Base-by-base conservation (phyloP, 805 yeast genomes). In the Teunomyces panamensis region DNA sequence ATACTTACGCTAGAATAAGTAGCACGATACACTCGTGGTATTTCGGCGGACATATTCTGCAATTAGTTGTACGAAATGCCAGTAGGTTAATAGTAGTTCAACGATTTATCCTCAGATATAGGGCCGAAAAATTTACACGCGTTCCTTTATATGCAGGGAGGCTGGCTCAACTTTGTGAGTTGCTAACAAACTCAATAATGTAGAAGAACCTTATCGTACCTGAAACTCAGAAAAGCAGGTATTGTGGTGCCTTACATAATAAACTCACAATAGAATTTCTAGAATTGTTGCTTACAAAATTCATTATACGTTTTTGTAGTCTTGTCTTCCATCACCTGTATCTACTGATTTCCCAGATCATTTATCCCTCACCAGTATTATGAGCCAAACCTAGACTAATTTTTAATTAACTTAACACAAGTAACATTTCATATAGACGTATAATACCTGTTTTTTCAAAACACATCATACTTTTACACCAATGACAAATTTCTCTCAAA, bases 1-100 rank as follows among this genome's bases (percentile, higher is more conserved):
- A 30, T 49, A 71, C 77, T 53, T 68, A 73, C 77, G 55, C 64
- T 70, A 43, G 76, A 71, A 54, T 73, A 73, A 11, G 77, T 73
- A 51, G 78, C 77, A 46, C 73, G 70, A 57, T 68, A 73, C 50
- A 73, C 76, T 56, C 62, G 58, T 29, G 75, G 73, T 41, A 62
- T 67, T 49, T 57, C 66, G 44, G 48, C 50, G 39, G 69, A 58
- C 71, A 67, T 67, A 33, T 24, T 37, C 17, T 20, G 27, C 26
- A 24, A 9, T 26, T 37, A 20, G 41, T 34, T 20, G 46, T 17
- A 35, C 41, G 30, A 37, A 37, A 24, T 4, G 14, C 30, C 41
- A 37, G 30, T 13, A 26, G 16, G 7, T 24, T 20, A 20, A 7
- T 37, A 37, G 34, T 37, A 37, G 13, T 26, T 37, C 17, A 37